Evolutionary conservation across 139 green algal genomes (phyloP).

Genomic region (Micractinium sp.): DNA sequence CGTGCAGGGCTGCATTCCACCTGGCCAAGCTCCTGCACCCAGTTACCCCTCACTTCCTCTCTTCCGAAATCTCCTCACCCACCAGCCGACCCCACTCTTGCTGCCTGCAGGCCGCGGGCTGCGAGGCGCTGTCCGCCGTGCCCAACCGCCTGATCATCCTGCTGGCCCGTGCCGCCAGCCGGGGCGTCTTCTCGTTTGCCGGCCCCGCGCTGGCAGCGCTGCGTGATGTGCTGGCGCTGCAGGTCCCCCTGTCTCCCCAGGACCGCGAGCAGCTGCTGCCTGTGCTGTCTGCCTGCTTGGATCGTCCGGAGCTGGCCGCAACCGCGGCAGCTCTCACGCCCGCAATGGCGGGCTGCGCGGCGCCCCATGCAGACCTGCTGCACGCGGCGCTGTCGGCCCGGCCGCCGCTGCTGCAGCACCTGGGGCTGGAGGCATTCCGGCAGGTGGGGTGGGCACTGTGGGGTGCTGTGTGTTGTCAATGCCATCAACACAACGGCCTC

Average conservation of each 20-base stretch:
- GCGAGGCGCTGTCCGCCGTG: not conserved
- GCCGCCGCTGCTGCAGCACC: conserved; percentile 7
- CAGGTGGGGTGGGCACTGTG: no score
- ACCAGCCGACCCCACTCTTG: not conserved
- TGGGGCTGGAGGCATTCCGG: conserved; percentile 27
- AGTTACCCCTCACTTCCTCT: not conserved
- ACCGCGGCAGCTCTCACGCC: not conserved
- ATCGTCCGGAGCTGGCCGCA: conserved; percentile 5
- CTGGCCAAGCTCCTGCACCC: not conserved
- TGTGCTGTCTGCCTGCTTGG: not conserved
- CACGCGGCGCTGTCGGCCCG: conserved; percentile 1
- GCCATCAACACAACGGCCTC: no score
- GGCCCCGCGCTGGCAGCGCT: not conserved
- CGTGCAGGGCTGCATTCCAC: not conserved
- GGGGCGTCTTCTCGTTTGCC: not conserved
- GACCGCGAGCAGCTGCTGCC: not conserved
- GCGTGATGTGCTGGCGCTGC: not conserved
- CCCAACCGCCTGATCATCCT: not conserved
- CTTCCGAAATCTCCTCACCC: not conserved
- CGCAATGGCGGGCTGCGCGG: not conserved
- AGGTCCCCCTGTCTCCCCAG: not conserved
- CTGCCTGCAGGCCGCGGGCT: not conserved
- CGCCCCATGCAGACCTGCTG: conserved; percentile 12
- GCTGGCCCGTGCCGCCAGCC: not conserved
- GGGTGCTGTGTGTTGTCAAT: no score